Percentiles rank a stretch among this genome's conserved stretches.
Evolutionary conservation across 768 basidiomycete genomes (phyloP).

Genomic region (Hericium rajendrae): DNA sequence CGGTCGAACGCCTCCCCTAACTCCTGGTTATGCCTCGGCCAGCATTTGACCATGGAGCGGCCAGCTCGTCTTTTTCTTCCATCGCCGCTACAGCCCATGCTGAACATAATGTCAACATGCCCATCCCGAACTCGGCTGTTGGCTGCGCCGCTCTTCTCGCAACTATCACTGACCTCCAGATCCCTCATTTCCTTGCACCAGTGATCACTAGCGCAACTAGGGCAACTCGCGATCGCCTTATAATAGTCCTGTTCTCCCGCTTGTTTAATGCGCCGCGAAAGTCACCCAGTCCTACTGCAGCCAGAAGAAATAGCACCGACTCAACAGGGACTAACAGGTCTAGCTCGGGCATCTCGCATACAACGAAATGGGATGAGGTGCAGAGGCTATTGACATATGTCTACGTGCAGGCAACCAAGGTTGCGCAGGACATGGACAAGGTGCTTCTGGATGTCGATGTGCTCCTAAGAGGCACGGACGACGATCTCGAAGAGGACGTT

Average conservation of each 20-base stretch:
- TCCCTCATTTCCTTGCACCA: constrained; percentile 46
- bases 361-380: constrained; percentile 51
- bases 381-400: constrained; percentile 74
- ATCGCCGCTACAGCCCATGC: too few relatives aligned
- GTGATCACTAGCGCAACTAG: constrained; percentile 41
- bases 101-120: constrained; percentile 3
- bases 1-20: too few relatives aligned
- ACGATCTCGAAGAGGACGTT: constrained; percentile 29
- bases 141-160: constrained; percentile 39
- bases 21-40: too few relatives aligned
- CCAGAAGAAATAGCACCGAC: constrained; percentile 1
- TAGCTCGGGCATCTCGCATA: constrained; percentile 25
- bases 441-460: constrained; percentile 75
- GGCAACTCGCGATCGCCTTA: constrained; percentile 39
- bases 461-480: constrained; percentile 50
- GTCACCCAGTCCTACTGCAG: constrained; percentile 2
- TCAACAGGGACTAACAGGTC: constrained; percentile 7
- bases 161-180: constrained; percentile 37
- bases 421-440: constrained; percentile 56
- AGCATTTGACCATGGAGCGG: too few relatives aligned
- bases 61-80: too few relatives aligned
- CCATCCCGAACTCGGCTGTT: constrained; percentile 11
- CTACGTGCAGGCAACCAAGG: constrained; percentile 78
- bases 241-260: constrained; percentile 57
- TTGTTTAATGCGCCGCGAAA: constrained; percentile 34